Evolutionary conservation across 108 stramenopile species (phyloP).

Genomic region (Cyclotella sp.): DNA sequence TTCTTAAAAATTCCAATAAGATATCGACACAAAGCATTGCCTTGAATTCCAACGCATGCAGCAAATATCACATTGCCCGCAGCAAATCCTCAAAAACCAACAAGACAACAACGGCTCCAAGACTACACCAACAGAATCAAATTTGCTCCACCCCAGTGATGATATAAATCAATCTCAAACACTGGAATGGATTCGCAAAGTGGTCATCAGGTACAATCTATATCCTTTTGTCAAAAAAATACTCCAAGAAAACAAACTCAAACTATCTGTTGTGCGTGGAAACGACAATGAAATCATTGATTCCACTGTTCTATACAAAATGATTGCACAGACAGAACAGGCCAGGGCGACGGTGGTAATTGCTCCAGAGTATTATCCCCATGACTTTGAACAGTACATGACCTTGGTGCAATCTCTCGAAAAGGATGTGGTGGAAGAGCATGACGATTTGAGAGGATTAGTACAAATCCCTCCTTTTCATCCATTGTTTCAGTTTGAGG

Average conservation of each 20-base stretch:
- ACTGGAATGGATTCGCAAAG: conserved; percentile 66
- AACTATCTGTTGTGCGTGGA: conserved; percentile 59
- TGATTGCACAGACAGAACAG: conserved; percentile 28
- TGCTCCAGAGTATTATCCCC: conserved; percentile 73
- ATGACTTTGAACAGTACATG: conserved; percentile 65
- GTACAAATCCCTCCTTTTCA: conserved; percentile 87
- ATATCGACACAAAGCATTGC: too few species aligned
- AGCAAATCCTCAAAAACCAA: too few species aligned
- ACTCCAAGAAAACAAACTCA: conserved; percentile 46
- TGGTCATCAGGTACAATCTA: conserved; percentile 76
- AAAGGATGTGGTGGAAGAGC: conserved; percentile 62
- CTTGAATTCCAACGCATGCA: too few species aligned
- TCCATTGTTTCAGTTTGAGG: conserved; percentile 73
- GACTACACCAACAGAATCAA: not conserved
- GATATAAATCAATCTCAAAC: conserved; percentile 51
- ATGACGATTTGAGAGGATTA: conserved; percentile 49
- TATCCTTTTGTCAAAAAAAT: conserved; percentile 85
- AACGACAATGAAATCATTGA: conserved; percentile 56
- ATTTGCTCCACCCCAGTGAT: conserved; percentile 11
- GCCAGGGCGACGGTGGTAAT: conserved; percentile 73
- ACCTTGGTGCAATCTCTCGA: conserved; percentile 56
- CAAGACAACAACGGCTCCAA: too few species aligned
- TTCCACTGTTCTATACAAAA: conserved; percentile 52
- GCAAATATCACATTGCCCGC: too few species aligned
- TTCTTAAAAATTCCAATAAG: too few species aligned